A percentile compares a stretch with the other conserved stretches of the same genome.
phyloP scores from a whole-genome alignment of 73 alveolate species.

The Tetrahymena malaccensis region DNA sequence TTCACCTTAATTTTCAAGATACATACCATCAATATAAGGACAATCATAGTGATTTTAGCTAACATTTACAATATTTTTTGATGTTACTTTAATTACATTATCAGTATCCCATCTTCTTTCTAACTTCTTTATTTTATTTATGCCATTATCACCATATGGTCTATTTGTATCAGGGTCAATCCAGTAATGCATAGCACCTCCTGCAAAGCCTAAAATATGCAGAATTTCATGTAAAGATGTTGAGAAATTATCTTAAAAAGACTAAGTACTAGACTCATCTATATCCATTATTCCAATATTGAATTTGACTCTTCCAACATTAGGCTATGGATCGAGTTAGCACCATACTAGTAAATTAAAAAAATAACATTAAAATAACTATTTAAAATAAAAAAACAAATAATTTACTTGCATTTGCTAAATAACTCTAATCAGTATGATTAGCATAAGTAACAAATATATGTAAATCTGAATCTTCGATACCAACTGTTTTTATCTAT shows the following conservation, averaged over 20 bases:
- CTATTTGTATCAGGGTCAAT: neutral
- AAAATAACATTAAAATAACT: too few relatives aligned
- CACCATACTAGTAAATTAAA: neutral
- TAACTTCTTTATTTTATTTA: neutral
- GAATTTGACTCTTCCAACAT: neutral
- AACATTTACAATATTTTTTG: neutral
- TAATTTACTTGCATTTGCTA: neutral
- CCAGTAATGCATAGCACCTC: neutral
- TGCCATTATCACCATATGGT: neutral
- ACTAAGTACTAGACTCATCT: neutral
- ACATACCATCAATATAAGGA: neutral
- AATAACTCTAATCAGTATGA: neutral
- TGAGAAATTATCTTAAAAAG: neutral
- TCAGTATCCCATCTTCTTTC: neutral
- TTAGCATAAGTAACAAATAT: neutral
- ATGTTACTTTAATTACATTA: neutral
- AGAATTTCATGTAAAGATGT: neutral
- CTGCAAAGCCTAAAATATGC: neutral
- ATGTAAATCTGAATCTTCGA: neutral
- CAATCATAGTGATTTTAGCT: neutral
- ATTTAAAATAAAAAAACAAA: too few relatives aligned
- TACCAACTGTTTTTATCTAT: neutral
- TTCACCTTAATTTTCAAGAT: neutral
- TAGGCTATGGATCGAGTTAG: neutral
- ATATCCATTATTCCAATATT: neutral